Conservation (phyloP, 768 basidiomycete species). For the Suillus occidentalis region DNA sequence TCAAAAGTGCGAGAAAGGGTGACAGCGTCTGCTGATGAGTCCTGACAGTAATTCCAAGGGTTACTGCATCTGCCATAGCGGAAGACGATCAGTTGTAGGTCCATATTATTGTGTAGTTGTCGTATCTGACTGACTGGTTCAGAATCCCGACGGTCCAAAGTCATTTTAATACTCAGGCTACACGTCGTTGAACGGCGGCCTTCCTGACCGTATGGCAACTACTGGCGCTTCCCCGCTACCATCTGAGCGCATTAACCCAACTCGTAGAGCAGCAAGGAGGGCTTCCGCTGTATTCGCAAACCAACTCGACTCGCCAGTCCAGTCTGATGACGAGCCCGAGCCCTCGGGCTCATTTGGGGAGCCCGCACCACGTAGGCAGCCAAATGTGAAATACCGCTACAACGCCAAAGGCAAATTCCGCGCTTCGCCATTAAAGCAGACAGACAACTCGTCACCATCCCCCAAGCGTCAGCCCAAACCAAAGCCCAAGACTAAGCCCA, state of each 20-base stretch:
- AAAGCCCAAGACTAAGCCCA: conserved; percentile 12
- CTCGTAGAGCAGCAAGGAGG: conserved; percentile 35
- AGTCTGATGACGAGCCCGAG: conserved; percentile 23
- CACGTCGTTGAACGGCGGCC: too few species aligned
- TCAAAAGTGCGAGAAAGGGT: neutral
- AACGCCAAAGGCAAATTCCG: conserved; percentile 33
- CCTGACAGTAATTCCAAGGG: neutral
- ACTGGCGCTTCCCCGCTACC: conserved; percentile 4
- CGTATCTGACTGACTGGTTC: neutral
- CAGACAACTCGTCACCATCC: conserved; percentile 31
- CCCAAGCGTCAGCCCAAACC: conserved; percentile 4
- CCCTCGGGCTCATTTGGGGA: conserved; percentile 27
- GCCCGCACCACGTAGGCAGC: conserved; percentile 20
- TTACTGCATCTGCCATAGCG: neutral
- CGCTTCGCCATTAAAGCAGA: conserved; percentile 30
- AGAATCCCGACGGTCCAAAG: neutral
- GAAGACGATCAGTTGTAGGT: neutral
- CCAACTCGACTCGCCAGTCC: conserved; percentile 29
- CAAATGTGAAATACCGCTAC: conserved; percentile 34
- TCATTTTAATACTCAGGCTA: neutral
- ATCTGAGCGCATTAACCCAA: conserved; percentile 20
- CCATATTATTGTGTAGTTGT: neutral
- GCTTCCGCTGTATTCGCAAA: conserved; percentile 34
- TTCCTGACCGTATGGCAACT: neutral
- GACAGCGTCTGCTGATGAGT: neutral